phyloP scores from a whole-genome alignment of 345 rosid species.

The Populus nigra region DNA sequence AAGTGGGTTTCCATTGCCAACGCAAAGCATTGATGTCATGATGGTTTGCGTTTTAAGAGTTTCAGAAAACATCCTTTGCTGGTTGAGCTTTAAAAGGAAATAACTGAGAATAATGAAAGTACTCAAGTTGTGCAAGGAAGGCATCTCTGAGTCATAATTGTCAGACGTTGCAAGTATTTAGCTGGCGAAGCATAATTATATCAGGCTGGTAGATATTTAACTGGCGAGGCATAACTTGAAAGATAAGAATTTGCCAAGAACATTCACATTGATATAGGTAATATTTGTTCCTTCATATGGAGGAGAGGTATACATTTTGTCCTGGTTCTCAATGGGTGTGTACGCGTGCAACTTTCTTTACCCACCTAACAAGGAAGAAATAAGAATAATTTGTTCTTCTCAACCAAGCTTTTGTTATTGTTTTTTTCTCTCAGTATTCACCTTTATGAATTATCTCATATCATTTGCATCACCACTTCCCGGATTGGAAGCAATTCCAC shows the following conservation, averaged over 20 bases:
- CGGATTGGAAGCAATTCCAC: neutral
- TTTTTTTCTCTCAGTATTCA: neutral
- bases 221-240: constrained; percentile 22
- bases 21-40: constrained; percentile 40
- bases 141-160: constrained; percentile 26
- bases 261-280: neutral
- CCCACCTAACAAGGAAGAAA: constrained; percentile 29
- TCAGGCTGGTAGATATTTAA: neutral
- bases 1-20: constrained; percentile 24
- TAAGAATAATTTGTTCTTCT: constrained; percentile 21
- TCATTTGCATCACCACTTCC: neutral
- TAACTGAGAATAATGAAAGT: neutral
- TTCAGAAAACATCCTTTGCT: neutral
- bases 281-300: neutral
- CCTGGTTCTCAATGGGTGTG: neutral
- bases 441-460: neutral
- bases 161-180: no score
- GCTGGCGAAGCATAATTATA: no score
- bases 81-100: neutral
- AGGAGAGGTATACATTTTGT: constrained; percentile 13
- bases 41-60: constrained; percentile 3
- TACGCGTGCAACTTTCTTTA: constrained; percentile 17
- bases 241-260: neutral
- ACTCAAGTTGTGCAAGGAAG: constrained; percentile 36
- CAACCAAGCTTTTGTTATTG: neutral